These are phyloP conservation scores for Platanthera zijinensis DNA, from an alignment of 106 monocot species.

Conservation along the genomic window DNA sequence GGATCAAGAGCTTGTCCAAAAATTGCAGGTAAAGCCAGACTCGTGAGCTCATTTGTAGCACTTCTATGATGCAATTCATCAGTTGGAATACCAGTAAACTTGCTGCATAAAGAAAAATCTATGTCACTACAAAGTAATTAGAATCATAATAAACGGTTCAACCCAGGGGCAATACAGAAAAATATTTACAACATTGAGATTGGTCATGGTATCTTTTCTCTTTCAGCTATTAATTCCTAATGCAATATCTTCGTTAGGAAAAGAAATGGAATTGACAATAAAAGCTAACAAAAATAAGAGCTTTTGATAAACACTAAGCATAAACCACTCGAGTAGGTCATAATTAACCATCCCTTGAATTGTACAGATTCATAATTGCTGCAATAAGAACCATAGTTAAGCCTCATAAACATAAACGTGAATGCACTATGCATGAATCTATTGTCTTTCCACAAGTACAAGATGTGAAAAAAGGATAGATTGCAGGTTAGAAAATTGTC, in stretches of 20 bases:
- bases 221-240: not conserved
- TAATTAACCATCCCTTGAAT: constrained; percentile 2
- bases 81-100: constrained; percentile 18
- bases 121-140: not conserved
- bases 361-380: not conserved
- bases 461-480: not conserved
- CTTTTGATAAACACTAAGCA: not conserved
- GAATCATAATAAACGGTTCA: not conserved
- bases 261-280: not conserved
- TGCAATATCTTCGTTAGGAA: not conserved
- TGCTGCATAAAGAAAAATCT: constrained; percentile 23
- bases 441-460: not conserved
- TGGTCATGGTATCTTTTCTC: not conserved
- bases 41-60: constrained; percentile 60
- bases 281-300: not conserved
- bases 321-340: not conserved
- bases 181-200: constrained; percentile 3
- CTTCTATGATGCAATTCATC: constrained; percentile 20
- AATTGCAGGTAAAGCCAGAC: constrained; percentile 85
- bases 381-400: not conserved
- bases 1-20: constrained; percentile 92
- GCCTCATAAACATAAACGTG: not conserved
- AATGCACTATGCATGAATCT: not conserved
- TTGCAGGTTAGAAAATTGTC: not conserved
- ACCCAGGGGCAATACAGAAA: not conserved